phyloP scores from a whole-genome alignment of 768 basidiomycete genomes.

The Mycena polygramma region DNA sequence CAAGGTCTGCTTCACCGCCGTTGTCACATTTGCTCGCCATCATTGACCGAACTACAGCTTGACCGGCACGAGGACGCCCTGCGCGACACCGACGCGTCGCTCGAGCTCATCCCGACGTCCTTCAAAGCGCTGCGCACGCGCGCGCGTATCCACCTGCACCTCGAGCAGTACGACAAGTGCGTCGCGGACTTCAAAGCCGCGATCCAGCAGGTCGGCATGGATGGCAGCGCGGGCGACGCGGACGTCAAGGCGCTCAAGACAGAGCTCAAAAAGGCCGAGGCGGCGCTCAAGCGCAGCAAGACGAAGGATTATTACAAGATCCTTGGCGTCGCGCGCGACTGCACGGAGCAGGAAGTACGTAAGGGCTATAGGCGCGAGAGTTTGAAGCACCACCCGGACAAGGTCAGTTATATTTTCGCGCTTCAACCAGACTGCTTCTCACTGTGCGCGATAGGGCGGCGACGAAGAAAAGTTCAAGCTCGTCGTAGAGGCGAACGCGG shows the following conservation, averaged over 20 bases:
- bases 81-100: constrained; percentile 76
- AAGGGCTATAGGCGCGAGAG: constrained; percentile 93
- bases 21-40: neutral
- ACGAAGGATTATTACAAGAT: constrained; percentile 93
- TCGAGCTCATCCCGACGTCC: constrained; percentile 70
- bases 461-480: constrained; percentile 98
- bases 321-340: constrained; percentile 71
- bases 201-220: constrained; percentile 76
- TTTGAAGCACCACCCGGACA: constrained; percentile 88
- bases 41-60: constrained; percentile 58
- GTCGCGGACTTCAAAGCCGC: constrained; percentile 86
- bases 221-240: constrained; percentile 65
- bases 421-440: constrained; percentile 24
- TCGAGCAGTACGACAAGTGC: constrained; percentile 80
- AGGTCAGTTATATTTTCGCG: constrained; percentile 57
- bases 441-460: constrained; percentile 70
- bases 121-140: constrained; percentile 92
- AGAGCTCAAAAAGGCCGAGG: constrained; percentile 87
- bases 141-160: constrained; percentile 80
- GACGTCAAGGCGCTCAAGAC: constrained; percentile 72
- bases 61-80: constrained; percentile 77
- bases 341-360: constrained; percentile 82
- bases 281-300: constrained; percentile 87
- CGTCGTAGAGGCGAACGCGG: constrained; percentile 83
- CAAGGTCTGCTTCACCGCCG: constrained; percentile 66